phyloP scores from a whole-genome alignment of 345 rosid species.

The Populus nigra region DNA sequence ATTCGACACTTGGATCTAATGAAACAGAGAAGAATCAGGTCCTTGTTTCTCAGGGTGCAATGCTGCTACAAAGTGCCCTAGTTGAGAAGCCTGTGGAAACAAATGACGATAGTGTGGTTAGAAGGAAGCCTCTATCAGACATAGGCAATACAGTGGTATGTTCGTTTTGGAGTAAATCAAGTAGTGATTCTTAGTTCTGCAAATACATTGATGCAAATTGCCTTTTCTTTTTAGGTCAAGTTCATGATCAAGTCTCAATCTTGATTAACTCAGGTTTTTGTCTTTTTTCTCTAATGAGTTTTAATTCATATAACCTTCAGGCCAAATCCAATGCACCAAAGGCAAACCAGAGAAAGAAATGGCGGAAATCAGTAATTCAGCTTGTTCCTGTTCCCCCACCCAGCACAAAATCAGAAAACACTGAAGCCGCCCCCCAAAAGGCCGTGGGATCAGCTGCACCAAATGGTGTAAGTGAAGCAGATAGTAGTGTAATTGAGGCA shows the following conservation, averaged over 20 bases:
- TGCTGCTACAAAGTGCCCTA: slow-evolving; percentile 74
- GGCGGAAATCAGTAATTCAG: slow-evolving; percentile 67
- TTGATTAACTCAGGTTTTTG: not conserved
- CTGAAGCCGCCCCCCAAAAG: slow-evolving; percentile 18
- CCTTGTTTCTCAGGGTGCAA: slow-evolving; percentile 79
- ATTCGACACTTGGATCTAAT: slow-evolving; percentile 31
- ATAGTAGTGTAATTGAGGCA: not conserved
- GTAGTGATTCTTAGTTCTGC: not conserved
- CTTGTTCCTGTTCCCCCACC: slow-evolving; percentile 66
- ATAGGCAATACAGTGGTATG: slow-evolving; percentile 75
- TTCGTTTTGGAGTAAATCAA: not conserved
- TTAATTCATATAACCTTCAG: slow-evolving; percentile 30
- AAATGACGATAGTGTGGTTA: slow-evolving; percentile 39
- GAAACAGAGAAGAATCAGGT: slow-evolving; percentile 30
- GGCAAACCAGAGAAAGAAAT: slow-evolving; percentile 73
- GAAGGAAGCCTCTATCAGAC: slow-evolving; percentile 77
- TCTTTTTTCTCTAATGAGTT: not conserved
- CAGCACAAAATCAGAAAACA: slow-evolving; percentile 39
- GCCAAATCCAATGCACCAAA: slow-evolving; percentile 62
- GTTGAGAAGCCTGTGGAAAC: slow-evolving; percentile 40
- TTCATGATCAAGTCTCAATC: not conserved
- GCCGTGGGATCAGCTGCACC: slow-evolving; percentile 57
- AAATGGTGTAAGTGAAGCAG: slow-evolving; percentile 25
- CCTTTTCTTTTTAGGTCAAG: not conserved
- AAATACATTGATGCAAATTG: not conserved